phyloP scores from a whole-genome alignment of 495 filamentous ascomycete species.

The Immersiella caudata region DNA sequence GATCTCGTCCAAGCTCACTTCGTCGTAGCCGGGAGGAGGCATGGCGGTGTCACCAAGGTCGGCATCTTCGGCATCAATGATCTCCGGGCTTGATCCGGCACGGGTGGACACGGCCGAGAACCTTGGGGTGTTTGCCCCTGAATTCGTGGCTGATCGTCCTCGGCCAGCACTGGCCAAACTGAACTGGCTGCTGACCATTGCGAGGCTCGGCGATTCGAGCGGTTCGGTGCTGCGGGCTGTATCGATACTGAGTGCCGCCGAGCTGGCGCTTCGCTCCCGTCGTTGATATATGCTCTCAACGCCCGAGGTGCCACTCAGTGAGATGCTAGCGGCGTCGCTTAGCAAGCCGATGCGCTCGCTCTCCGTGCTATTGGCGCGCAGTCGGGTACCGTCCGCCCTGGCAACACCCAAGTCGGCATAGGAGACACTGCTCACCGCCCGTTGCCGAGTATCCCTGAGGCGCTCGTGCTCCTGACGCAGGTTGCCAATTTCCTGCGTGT shows the following conservation, averaged over 20 bases:
- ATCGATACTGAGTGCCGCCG: conserved; percentile 51
- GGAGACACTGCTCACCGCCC: conserved; percentile 77
- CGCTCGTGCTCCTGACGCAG: conserved; percentile 70
- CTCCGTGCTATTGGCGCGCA: conserved; percentile 79
- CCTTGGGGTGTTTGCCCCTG: conserved; percentile 30
- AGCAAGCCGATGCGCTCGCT: conserved; percentile 76
- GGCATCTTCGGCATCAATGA: conserved; percentile 48
- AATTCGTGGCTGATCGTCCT: conserved; percentile 35
- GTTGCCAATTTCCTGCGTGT: conserved; percentile 44
- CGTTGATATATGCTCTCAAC: conserved; percentile 41
- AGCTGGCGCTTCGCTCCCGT: conserved; percentile 48
- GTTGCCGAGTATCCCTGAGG: conserved; percentile 64
- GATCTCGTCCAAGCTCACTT: conserved; percentile 53
- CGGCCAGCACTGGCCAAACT: conserved; percentile 27
- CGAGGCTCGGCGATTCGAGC: conserved; percentile 28
- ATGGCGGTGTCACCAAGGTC: conserved; percentile 53
- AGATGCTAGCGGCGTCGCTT: conserved; percentile 67
- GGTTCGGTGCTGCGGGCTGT: conserved; percentile 31
- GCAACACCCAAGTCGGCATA: conserved; percentile 87
- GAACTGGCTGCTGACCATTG: conserved; percentile 30
- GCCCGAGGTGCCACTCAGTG: conserved; percentile 9
- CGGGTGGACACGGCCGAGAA: conserved; percentile 29
- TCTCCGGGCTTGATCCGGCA: conserved; percentile 44
- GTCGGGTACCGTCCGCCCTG: conserved; percentile 82
- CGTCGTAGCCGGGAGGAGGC: conserved; percentile 59